Evolutionary conservation across 2,329 filamentous ascomycete species (phyloP).

Genomic region (Botrytis galanthina): DNA sequence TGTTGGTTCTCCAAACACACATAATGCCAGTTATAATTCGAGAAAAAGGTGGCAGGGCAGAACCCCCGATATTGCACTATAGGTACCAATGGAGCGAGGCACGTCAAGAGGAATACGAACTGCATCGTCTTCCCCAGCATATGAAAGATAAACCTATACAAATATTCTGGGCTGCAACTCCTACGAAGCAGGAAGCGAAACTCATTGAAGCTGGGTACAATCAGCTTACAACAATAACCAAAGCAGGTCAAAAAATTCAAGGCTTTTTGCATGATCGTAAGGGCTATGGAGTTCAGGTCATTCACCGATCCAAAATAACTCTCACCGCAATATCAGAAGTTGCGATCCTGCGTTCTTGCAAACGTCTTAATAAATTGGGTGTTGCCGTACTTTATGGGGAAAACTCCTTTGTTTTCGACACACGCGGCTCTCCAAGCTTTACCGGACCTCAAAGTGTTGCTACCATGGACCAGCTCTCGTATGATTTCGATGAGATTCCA

Average conservation of each 20-base stretch:
- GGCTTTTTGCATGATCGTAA: background rate
- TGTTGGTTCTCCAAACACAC: background rate
- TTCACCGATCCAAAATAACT: background rate
- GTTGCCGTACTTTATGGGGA: background rate
- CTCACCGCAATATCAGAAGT: background rate
- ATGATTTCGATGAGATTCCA: background rate
- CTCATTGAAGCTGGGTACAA: background rate
- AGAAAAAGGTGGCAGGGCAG: background rate
- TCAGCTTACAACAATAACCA: background rate
- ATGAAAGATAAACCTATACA: background rate
- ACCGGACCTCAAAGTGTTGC: background rate
- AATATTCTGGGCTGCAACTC: background rate
- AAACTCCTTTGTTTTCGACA: background rate
- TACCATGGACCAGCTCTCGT: background rate
- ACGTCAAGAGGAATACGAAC: background rate
- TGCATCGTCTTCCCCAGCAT: background rate
- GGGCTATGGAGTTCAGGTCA: background rate
- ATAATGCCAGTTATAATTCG: background rate
- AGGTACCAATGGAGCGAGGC: background rate
- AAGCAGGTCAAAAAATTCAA: background rate
- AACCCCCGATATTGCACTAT: background rate
- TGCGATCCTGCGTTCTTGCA: background rate
- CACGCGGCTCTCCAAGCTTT: background rate
- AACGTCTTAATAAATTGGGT: background rate
- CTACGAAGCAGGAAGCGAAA: background rate